Conservation (phyloP, 1,284 basidiomycete genomes). For the Ceratobasidium sp. region DNA sequence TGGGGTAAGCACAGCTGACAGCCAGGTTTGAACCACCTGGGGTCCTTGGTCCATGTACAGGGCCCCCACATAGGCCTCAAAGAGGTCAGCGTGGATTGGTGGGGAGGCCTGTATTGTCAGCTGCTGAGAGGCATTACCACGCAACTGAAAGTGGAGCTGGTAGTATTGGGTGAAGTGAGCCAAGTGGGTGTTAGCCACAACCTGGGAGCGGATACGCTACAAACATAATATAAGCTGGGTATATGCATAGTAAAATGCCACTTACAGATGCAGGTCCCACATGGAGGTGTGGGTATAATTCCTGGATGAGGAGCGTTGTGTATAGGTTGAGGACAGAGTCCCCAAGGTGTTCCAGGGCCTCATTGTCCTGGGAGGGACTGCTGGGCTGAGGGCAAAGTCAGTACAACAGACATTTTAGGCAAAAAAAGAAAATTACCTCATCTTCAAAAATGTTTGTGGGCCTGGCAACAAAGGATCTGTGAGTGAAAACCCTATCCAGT, state of each 20-base stretch:
- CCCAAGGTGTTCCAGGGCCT: slow-evolving; percentile 41
- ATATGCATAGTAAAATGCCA: slow-evolving; percentile 10
- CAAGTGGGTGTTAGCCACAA: slow-evolving; percentile 39
- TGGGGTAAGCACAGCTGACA: slow-evolving; percentile 31
- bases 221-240: slow-evolving; percentile 12
- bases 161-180: slow-evolving; percentile 36
- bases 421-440: slow-evolving; percentile 22
- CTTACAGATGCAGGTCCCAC: slow-evolving; percentile 40
- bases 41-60: slow-evolving; percentile 37
- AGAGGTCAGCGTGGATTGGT: slow-evolving; percentile 39
- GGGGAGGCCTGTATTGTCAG: slow-evolving; percentile 35
- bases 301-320: slow-evolving; percentile 35
- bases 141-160: slow-evolving; percentile 25
- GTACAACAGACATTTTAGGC: not conserved
- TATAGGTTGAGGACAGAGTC: slow-evolving; percentile 40
- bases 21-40: slow-evolving; percentile 20
- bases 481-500: slow-evolving; percentile 36
- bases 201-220: slow-evolving; percentile 37
- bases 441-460: slow-evolving; percentile 37
- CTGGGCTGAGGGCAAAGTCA: slow-evolving; percentile 14
- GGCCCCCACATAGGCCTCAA: slow-evolving; percentile 41
- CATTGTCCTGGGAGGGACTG: slow-evolving; percentile 39
- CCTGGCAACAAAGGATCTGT: slow-evolving; percentile 36
- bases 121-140: slow-evolving; percentile 31
- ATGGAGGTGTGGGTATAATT: slow-evolving; percentile 36